Conservation (phyloP, 2,329 filamentous ascomycete species). For the Apiospora aurea region DNA sequence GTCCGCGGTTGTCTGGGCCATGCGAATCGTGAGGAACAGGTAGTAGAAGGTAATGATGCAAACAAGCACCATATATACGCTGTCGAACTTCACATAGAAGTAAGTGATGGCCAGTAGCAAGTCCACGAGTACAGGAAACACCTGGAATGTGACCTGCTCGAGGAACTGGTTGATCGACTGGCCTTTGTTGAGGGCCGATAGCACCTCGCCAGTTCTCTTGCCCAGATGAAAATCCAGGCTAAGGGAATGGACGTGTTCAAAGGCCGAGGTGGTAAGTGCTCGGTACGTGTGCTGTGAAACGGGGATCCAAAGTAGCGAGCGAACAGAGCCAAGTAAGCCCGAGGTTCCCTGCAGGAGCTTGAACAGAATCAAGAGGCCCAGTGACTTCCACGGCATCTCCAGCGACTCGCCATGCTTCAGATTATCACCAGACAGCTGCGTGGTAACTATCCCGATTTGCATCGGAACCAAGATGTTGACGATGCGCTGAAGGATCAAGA, state of each 20-base stretch:
- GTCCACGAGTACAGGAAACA: slow-evolving; percentile 93
- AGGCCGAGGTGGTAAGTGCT: slow-evolving; percentile 91
- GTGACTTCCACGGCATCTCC: slow-evolving; percentile 74
- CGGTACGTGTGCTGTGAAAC: slow-evolving; percentile 97
- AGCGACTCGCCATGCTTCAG: slow-evolving; percentile 54
- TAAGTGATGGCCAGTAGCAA: slow-evolving; percentile 84
- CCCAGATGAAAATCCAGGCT: slow-evolving; percentile 96
- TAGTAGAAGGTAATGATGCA: slow-evolving; percentile 94
- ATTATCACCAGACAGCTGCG: slow-evolving; percentile 64
- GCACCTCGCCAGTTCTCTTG: slow-evolving; percentile 94
- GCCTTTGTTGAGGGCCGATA: slow-evolving; percentile 95
- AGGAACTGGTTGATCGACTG: slow-evolving; percentile 96
- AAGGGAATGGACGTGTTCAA: slow-evolving; percentile 95
- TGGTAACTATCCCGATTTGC: slow-evolving; percentile 82
- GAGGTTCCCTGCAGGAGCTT: slow-evolving; percentile 88
- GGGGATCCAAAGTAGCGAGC: slow-evolving; percentile 91
- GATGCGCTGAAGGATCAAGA: slow-evolving; percentile 81
- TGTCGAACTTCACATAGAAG: slow-evolving; percentile 80
- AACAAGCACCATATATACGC: slow-evolving; percentile 89
- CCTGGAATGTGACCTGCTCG: slow-evolving; percentile 94
- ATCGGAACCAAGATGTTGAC: slow-evolving; percentile 88
- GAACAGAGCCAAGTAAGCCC: slow-evolving; percentile 81
- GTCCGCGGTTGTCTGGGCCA: slow-evolving; percentile 92
- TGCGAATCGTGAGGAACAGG: slow-evolving; percentile 93
- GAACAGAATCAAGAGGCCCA: slow-evolving; percentile 78